These are phyloP conservation scores for Carpinus viminea DNA, from an alignment of 306 rosid species.

Conservation along the genomic window DNA sequence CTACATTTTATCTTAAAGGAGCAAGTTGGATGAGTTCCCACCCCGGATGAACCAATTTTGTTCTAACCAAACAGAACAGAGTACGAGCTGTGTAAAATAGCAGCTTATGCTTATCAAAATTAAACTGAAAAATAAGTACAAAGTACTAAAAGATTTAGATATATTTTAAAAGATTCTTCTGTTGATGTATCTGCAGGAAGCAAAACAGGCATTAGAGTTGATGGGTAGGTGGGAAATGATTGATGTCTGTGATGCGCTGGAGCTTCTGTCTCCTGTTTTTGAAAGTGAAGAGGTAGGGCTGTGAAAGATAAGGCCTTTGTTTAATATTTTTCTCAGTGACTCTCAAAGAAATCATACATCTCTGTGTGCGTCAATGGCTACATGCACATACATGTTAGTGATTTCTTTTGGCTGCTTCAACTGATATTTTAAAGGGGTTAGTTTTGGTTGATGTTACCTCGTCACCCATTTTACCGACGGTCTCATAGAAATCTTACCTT, in stretches of 20 bases:
- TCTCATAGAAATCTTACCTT: not conserved
- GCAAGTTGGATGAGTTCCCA: too few relatives aligned
- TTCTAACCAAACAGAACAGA: not conserved
- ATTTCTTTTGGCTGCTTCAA: not conserved
- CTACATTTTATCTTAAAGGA: not conserved
- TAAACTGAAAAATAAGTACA: not conserved
- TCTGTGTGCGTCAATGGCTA: not conserved
- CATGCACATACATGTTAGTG: not conserved
- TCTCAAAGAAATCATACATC: not conserved
- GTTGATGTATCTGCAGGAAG: slow-evolving; percentile 71
- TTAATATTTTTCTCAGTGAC: not conserved
- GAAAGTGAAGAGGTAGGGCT: slow-evolving; percentile 91
- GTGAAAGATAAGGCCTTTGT: slow-evolving; percentile 7
- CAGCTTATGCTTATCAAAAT: not conserved
- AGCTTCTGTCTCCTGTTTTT: slow-evolving; percentile 91
- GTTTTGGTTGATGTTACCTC: not conserved
- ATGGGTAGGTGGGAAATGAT: slow-evolving; percentile 96
- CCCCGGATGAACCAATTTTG: too few relatives aligned
- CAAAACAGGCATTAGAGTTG: slow-evolving; percentile 90
- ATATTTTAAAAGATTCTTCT: slow-evolving; percentile 20
- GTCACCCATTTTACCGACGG: not conserved
- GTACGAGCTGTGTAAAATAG: not conserved
- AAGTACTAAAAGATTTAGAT: not conserved
- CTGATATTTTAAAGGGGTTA: not conserved
- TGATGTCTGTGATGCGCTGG: slow-evolving; percentile 94